These are phyloP conservation scores for Fibroporia radiculosa DNA, from an alignment of 768 basidiomycete species.

Conservation along the genomic window DNA sequence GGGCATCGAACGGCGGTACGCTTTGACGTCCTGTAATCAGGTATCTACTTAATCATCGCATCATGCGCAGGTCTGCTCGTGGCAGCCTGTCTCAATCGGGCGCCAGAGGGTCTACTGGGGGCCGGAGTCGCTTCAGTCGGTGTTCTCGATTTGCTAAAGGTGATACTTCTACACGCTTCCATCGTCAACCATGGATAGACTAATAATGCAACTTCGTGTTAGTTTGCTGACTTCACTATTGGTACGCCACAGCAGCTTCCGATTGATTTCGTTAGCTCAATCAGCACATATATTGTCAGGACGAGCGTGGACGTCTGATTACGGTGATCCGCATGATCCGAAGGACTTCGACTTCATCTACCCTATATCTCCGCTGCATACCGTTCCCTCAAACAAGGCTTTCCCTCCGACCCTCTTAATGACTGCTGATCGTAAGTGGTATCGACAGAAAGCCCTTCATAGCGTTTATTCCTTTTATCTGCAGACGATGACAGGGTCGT, in stretches of 20 bases:
- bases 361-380: constrained; percentile 76
- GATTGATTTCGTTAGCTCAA: constrained; percentile 2
- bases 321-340: constrained; percentile 66
- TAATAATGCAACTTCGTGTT: too few species aligned
- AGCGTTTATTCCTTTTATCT: not conserved
- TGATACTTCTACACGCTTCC: constrained; percentile 20
- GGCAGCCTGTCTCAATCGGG: constrained; percentile 80
- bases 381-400: constrained; percentile 50
- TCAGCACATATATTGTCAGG: constrained; percentile 30
- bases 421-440: constrained; percentile 73
- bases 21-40: not conserved
- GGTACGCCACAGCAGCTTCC: constrained; percentile 27
- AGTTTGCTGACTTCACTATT: constrained; percentile 75
- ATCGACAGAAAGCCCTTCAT: not conserved
- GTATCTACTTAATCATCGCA: not conserved
- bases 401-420: constrained; percentile 69
- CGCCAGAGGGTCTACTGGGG: constrained; percentile 69
- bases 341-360: constrained; percentile 81
- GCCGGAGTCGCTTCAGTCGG: constrained; percentile 78
- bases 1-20: constrained; percentile 76
- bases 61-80: constrained; percentile 53
- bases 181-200: not conserved
- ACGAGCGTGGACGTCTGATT: constrained; percentile 73
- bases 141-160: constrained; percentile 73
- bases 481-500: constrained; percentile 84